Evolutionary conservation across 768 basidiomycete genomes (phyloP), one percentile per base, ranked within the genome.

Genomic region (Serpula lacrymans): DNA sequence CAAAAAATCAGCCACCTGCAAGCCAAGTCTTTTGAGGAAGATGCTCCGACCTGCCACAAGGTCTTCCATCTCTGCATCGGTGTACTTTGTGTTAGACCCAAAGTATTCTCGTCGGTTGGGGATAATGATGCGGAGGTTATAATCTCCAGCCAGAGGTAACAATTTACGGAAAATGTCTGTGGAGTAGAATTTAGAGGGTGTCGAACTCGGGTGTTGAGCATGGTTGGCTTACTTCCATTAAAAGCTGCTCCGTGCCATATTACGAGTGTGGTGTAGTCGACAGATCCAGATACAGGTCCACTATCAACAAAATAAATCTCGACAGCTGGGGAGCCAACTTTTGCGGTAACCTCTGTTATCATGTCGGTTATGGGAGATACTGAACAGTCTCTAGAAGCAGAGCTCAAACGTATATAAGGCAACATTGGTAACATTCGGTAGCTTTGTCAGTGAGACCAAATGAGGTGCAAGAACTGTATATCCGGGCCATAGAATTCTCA

Each of bases 251-350:
- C 67, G 41, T 69, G 67, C 22, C 62, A 41, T 17, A 65, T 39
- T 7, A 68, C 37, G 3, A 69, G 24, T 3, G 67, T 69, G 1
- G 62, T 68, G 41, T 69, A 68, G 35, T 62, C 50, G n/a, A 22
- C 36, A 6, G 51, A 43, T 18, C 17, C 33, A 10, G 9, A 12
- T 9, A 34, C 33, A 9, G 33, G 13, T 10, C 33, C 33, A 18
- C 33, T 34, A 17, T 34, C 33, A 9, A 17, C 20, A 17, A 34
- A 34, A 9, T 10, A 34, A 10, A 9, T 10, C 10, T 10, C 13
- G 33, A n/a, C n/a, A n/a, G n/a, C n/a, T n/a, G n/a, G n/a, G n/a
- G n/a, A n/a, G n/a, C n/a, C n/a, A n/a, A n/a, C n/a, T n/a, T n/a
- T n/a, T n/a, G n/a, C n/a, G n/a, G n/a, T n/a, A n/a, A n/a, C n/a